Base-by-base conservation (phyloP, 306 rosid species). In the Medicago arabica region DNA sequence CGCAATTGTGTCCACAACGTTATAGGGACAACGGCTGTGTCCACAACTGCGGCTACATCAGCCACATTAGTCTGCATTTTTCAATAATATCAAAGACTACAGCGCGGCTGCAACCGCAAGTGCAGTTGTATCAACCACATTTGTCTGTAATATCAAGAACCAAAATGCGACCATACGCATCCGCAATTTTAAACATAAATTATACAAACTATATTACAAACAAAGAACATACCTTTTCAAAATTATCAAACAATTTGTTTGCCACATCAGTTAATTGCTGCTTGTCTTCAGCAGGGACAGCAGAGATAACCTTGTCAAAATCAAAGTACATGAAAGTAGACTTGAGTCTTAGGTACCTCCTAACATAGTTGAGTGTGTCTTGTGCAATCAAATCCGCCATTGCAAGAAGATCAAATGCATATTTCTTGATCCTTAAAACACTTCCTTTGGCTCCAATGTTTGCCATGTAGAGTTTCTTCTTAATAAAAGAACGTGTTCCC, bases 301-400 rank as follows among this genome's bases (percentile, higher is more conserved):
- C 93, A 11, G 97, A 85, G 67, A 96, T 96, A 34, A 92, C 84
- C 23, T 84, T 88, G 78, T 96, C 99, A 62, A 96, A 90, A 85
- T 96, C 98, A 11, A 69, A 89, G 89, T 92, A 96, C 72, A 90
- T 90, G 87, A 90, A 86, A 1, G 97, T 89, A 16, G 98, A 88
- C 78, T 92, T 92, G 41, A 92, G 85, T 18, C 93, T 81, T n/a
- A 95, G 84, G 84, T 88, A 95, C 85, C 75, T 89, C 76, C 90
- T 86, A 28, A 92, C 99, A 80, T 90, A 96, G 77, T 88, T 89
- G 49, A 96, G 77, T 53, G 89, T 89, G 75, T 88, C 97, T 87
- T 80, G 85, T 41, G 83, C 86, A 13, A 92, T 46, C 85, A 96
- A 86, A 87, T 89, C 97, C 2, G 91, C 90, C 97, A 95, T 87